phyloP scores from a whole-genome alignment of 2,329 filamentous ascomycete genomes.

The Botryotinia calthae region DNA sequence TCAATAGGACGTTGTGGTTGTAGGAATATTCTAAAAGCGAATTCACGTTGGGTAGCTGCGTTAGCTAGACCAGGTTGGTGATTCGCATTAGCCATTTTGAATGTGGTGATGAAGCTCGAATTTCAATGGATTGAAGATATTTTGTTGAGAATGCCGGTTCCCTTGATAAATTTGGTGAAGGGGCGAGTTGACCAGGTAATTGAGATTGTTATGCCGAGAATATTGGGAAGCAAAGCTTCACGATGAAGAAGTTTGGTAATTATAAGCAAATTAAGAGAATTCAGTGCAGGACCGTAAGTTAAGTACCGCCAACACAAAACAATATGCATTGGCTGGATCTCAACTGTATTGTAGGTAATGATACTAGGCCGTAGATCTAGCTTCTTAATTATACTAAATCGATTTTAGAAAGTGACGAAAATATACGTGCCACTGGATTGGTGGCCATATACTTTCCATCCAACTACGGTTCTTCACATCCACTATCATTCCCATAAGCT shows the following conservation, averaged over 20 bases:
- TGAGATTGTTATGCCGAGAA: neutral
- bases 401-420: neutral
- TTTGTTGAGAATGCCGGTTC: neutral
- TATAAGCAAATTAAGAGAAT: neutral
- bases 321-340: neutral
- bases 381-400: neutral
- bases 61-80: neutral
- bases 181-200: neutral
- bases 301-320: neutral
- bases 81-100: neutral
- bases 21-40: neutral
- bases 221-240: neutral
- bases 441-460: neutral
- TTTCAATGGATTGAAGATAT: neutral
- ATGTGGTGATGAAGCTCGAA: neutral
- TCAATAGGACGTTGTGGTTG: neutral
- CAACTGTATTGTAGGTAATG: neutral
- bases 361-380: neutral
- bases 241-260: neutral
- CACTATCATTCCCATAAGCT: fast-evolving
- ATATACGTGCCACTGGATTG: neutral
- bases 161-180: neutral
- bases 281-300: no score
- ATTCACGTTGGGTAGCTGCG: neutral
- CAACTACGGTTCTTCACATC: neutral